These are phyloP conservation scores for Pseudonitzschia multiseries DNA, from an alignment of 108 stramenopile genomes.

Conservation along the genomic window DNA sequence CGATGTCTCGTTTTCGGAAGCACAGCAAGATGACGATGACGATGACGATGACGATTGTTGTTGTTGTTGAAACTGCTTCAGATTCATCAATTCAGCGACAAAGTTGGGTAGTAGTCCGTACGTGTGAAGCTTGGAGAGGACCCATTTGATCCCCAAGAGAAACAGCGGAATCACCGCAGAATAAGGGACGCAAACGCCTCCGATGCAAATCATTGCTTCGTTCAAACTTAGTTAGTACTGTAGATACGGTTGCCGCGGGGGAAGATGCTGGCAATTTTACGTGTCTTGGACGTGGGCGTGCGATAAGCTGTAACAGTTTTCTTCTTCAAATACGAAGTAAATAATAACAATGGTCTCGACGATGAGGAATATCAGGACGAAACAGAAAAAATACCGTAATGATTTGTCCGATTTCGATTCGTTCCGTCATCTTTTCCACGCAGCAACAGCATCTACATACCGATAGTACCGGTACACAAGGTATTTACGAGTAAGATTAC, in stretches of 20 bases:
- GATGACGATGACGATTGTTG: background rate
- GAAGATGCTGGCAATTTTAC: background rate
- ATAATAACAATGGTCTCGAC: too few relatives aligned
- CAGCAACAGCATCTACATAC: too few relatives aligned
- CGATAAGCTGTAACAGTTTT: too few relatives aligned
- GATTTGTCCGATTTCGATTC: too few relatives aligned
- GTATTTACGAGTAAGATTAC: too few relatives aligned
- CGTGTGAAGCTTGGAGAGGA: constrained; percentile 38
- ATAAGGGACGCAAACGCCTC: constrained; percentile 85
- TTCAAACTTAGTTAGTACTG: background rate
- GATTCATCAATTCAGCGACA: constrained; percentile 9
- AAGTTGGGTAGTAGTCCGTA: constrained; percentile 17
- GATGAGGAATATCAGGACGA: too few relatives aligned
- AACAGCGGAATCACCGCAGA: constrained; percentile 73
- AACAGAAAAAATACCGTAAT: too few relatives aligned
- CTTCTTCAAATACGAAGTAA: too few relatives aligned
- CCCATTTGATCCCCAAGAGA: constrained; percentile 48
- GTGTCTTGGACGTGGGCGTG: background rate
- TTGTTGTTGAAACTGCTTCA: background rate
- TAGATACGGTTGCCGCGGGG: background rate
- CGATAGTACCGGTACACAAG: too few relatives aligned
- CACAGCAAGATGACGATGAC: background rate
- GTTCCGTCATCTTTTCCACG: too few relatives aligned
- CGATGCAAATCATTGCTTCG: constrained; percentile 67
- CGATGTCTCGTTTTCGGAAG: background rate